These are phyloP conservation scores for Botrytis squamosa DNA, from an alignment of 2,329 filamentous ascomycete species.

Conservation along the genomic window DNA sequence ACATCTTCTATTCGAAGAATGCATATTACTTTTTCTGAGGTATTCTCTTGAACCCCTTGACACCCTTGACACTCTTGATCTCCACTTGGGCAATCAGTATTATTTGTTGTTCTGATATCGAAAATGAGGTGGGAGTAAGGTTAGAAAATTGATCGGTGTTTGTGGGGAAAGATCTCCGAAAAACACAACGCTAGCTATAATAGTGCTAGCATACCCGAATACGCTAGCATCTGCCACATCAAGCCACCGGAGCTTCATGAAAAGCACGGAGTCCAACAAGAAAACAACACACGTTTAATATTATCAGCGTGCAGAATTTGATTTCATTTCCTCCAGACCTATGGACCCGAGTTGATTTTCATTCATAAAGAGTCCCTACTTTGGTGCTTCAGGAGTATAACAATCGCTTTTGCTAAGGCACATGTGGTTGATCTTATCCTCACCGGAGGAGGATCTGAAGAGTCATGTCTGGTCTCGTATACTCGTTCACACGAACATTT, in stretches of 20 bases:
- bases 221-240: not conserved
- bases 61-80: not conserved
- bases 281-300: not conserved
- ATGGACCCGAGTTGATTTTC: not conserved
- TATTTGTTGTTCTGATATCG: not conserved
- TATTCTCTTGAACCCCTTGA: not conserved
- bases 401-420: not conserved
- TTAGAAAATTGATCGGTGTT: slow-evolving; percentile 2
- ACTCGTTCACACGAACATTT: not conserved
- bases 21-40: not conserved
- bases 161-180: slow-evolving; percentile 10
- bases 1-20: not conserved
- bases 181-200: not conserved
- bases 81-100: not conserved
- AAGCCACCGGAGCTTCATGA: not conserved
- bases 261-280: not conserved
- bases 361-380: not conserved
- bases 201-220: not conserved
- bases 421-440: not conserved
- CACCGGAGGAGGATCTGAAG: not conserved
- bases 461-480: not conserved
- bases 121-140: not conserved
- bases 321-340: not conserved
- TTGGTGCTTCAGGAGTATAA: not conserved
- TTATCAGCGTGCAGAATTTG: not conserved